phyloP scores from a whole-genome alignment of 805 yeast genomes.

The Ogataea trehalophila region DNA sequence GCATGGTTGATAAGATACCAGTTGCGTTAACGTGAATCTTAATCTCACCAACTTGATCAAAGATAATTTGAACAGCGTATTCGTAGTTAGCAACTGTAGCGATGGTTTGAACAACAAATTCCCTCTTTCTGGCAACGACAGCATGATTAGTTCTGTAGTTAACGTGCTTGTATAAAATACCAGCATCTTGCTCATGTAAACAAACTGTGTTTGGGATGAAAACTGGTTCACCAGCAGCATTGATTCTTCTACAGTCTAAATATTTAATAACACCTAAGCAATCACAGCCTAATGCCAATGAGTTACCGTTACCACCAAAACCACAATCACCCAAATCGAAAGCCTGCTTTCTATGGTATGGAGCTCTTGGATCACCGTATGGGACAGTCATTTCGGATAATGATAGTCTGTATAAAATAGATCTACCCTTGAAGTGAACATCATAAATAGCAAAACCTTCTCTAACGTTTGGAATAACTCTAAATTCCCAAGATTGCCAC shows the following conservation, averaged over 20 bases:
- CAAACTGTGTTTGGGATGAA: constrained; percentile 68
- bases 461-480: constrained; percentile 64
- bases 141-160: constrained; percentile 70
- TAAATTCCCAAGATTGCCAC: constrained; percentile 86
- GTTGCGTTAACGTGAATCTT: constrained; percentile 80
- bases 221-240: constrained; percentile 56
- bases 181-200: constrained; percentile 77
- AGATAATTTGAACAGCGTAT: constrained; percentile 65
- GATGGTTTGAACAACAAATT: constrained; percentile 72
- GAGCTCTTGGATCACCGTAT: constrained; percentile 80
- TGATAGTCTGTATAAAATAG: constrained; percentile 65
- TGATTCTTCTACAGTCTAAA: constrained; percentile 55
- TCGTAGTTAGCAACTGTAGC: constrained; percentile 86
- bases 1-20: constrained; percentile 82
- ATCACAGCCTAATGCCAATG: constrained; percentile 70
- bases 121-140: constrained; percentile 74
- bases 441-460: constrained; percentile 78
- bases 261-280: constrained; percentile 77
- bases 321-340: constrained; percentile 86
- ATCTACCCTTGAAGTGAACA: constrained; percentile 70
- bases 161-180: constrained; percentile 71
- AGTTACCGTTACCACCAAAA: constrained; percentile 69
- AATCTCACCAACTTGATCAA: constrained; percentile 74
- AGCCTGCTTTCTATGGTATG: constrained; percentile 82
- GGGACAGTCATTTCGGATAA: constrained; percentile 86